These are phyloP conservation scores for Fomitopsis palustris DNA, from an alignment of 1,284 basidiomycete genomes.

Conservation along the genomic window DNA sequence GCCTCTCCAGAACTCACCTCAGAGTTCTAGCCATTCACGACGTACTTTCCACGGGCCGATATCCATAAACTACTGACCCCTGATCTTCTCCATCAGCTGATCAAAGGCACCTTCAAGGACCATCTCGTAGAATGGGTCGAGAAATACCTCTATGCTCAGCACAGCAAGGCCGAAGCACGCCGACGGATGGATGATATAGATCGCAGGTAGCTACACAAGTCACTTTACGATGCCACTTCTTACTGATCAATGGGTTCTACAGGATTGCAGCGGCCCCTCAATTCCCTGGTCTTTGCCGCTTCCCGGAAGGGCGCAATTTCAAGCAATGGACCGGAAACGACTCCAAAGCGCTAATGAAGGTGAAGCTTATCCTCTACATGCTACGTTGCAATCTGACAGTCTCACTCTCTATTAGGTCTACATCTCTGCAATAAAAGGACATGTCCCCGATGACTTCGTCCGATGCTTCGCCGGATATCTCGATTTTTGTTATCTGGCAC, in stretches of 20 bases:
- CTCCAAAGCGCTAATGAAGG: slow-evolving; percentile 22
- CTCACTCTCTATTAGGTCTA: slow-evolving; percentile 12
- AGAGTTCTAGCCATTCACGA: slow-evolving; percentile 20
- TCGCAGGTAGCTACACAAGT: slow-evolving; percentile 14
- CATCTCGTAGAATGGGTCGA: slow-evolving; percentile 23
- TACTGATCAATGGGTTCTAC: neutral
- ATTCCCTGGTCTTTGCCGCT: too few species aligned
- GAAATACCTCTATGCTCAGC: slow-evolving; percentile 10
- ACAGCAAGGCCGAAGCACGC: slow-evolving; percentile 5
- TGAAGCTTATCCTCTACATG: neutral
- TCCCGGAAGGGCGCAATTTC: slow-evolving; percentile 12
- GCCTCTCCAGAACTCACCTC: neutral
- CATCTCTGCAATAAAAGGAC: slow-evolving; percentile 15
- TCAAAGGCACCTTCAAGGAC: too few species aligned
- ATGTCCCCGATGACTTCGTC: slow-evolving; percentile 16
- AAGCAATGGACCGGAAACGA: slow-evolving; percentile 21
- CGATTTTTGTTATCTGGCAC: slow-evolving; percentile 20
- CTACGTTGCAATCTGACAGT: neutral
- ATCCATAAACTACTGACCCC: too few species aligned
- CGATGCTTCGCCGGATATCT: too few species aligned
- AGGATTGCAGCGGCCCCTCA: slow-evolving; percentile 11
- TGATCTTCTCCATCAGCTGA: too few species aligned
- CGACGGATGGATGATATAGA: slow-evolving; percentile 18
- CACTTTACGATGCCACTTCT: neutral
- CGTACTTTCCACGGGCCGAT: slow-evolving; percentile 20